Base-by-base conservation (phyloP, 73 alveolate genomes). In the Paramecium sexaurelia region DNA sequence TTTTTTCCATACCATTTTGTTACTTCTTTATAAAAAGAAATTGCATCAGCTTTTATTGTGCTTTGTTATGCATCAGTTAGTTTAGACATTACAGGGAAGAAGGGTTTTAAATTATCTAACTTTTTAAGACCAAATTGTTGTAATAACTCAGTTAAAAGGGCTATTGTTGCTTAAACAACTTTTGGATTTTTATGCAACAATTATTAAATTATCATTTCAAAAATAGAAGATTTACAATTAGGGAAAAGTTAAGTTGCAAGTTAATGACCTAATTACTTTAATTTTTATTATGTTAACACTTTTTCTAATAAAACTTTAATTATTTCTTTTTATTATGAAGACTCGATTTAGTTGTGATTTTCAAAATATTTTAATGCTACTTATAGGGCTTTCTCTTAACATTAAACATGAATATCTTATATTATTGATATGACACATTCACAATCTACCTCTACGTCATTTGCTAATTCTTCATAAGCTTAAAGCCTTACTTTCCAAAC, bases 31-130 rank as follows among this genome's bases (percentile, higher is more conserved):
- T 32, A 73, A 37, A 73, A 73, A 4, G 55, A 9, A 1, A 73
- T 24, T 13, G 87, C 87, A 73, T 73, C 87, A 9, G 19, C 56
- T 9, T 73, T 73, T 10, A 32, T 20, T 20, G 66, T 37, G 11
- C 37, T 37, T 37, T 73, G 35, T 13, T 73, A 37, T 13, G 66
- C 87, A 3, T 73, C 87, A 13, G 57, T 73, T 32, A 73, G 19
- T 73, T 73, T 73, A 32, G 55, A 35, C 5, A 73, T 3, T 5
- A 37, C 13, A n/a, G 66, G 57, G n/a, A 73, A 73, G 19, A 73
- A 73, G 6, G 87, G 87, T 73, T 73, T 73, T 32, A 73, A 41
- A 73, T 73, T 73, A 15, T 73, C 87, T 22, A 73, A 29, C 19
- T 37, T 73, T 35, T 20, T 73, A 1, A 37, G 19, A 13, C 87